phyloP scores from a whole-genome alignment of 306 rosid species.

The Mucuna pruriens region DNA sequence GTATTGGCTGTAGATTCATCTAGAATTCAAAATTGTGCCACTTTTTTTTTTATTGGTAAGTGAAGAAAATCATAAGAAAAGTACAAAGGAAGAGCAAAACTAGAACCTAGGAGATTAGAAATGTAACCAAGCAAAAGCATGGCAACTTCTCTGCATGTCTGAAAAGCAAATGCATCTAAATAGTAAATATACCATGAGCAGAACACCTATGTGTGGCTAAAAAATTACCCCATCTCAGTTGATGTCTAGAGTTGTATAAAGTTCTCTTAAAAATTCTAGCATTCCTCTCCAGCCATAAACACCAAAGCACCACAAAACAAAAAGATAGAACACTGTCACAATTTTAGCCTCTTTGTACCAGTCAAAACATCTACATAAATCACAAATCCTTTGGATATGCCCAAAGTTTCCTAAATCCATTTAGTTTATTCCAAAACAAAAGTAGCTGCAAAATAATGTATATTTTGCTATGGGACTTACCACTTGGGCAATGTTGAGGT shows the following conservation, averaged over 20 bases:
- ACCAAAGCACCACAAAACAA: background rate
- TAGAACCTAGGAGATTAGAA: background rate
- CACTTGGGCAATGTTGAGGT: background rate
- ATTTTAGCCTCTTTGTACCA: background rate
- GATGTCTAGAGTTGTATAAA: background rate
- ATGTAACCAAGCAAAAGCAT: background rate
- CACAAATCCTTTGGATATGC: background rate
- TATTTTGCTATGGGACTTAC: background rate
- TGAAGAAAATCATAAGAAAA: background rate
- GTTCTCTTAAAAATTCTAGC: background rate
- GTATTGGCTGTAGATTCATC: constrained; percentile 22
- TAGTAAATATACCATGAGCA: background rate
- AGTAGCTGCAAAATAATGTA: background rate
- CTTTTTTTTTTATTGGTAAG: constrained; percentile 2
- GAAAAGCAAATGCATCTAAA: background rate
- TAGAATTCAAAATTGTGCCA: constrained; percentile 9
- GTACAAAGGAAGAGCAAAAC: background rate
- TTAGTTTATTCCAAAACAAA: background rate
- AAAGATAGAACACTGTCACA: background rate
- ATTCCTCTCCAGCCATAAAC: background rate
- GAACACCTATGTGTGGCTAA: background rate
- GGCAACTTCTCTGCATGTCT: background rate
- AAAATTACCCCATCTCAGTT: background rate
- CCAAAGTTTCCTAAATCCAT: background rate
- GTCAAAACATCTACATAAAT: background rate